Evolutionary conservation across 1,284 basidiomycete species (phyloP).

Genomic region (Microbotryum lychnidis-dioicae): DNA sequence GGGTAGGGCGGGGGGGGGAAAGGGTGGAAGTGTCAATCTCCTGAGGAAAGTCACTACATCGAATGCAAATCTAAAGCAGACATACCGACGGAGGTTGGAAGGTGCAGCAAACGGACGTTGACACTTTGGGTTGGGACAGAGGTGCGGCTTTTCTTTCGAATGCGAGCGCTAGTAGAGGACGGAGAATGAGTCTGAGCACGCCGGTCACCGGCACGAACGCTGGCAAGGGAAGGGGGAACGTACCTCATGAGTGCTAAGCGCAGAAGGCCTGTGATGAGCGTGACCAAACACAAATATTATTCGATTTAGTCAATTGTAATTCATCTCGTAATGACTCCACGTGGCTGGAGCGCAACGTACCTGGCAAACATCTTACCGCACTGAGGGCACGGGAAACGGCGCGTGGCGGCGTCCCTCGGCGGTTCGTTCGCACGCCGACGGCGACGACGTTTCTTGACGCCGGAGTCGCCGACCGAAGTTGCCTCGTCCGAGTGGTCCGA

Average conservation of each 20-base stretch:
- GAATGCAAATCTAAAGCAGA: too few relatives aligned
- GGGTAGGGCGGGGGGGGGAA: too few relatives aligned
- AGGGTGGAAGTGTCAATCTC: too few relatives aligned
- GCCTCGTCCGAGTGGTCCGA: too few relatives aligned
- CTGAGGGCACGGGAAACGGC: conserved; percentile 1
- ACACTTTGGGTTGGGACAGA: conserved; percentile 1
- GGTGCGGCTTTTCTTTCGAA: conserved; percentile 7
- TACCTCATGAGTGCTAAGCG: conserved; percentile 8
- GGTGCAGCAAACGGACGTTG: not conserved
- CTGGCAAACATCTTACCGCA: conserved; percentile 9
- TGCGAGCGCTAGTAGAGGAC: conserved; percentile 7
- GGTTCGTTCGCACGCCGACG: conserved; percentile 1
- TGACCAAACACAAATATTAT: not conserved
- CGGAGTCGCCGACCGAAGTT: not conserved
- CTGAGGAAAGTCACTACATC: too few relatives aligned
- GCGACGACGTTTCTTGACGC: not conserved
- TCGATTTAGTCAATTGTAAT: not conserved
- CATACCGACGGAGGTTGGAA: conserved; percentile 1
- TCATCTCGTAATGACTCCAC: not conserved
- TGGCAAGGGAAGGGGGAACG: not conserved
- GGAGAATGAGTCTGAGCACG: not conserved
- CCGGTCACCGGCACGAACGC: not conserved
- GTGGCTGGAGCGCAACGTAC: not conserved
- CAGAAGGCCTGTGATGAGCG: not conserved
- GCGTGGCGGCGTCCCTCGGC: conserved; percentile 2